Evolutionary conservation across 805 yeast genomes (phyloP), one percentile per base, ranked within the genome.

Genomic region (Starmerella floricola): DNA sequence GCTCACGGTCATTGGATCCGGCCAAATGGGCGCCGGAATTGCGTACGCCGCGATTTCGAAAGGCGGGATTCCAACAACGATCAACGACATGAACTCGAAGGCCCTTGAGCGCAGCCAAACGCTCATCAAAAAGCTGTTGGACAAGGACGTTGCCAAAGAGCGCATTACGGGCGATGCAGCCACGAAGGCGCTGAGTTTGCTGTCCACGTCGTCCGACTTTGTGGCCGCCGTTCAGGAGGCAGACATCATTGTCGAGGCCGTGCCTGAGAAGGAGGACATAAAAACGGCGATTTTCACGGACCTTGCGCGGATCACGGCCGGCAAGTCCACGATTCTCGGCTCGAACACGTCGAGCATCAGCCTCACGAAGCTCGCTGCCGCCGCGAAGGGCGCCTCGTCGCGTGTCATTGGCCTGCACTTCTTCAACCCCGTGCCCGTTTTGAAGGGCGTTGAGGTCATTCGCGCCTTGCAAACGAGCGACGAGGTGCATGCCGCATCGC

Each of bases 371-470:
- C 62, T 65, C 31, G 69, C 70, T 8, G 67, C 69, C 23, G 62
- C 66, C 13, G 70, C 70, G 6, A 54, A 48, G 31, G 62, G 63
- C 10, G 66, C 67, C 16, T 69, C 63, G 44, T 40, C 42, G 40
- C 56, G 70, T 6, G 70, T 66, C 16, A 57, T 65, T 26, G 64
- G 67, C 21, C 59, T 64, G 23, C 69, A 65, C 49, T 66, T 65
- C 50, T 65, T 65, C 69, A 65, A 66, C 54, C 69, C 69, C 13
- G 69, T 65, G 28, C 69, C 70, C 2, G 69, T 66, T 17, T 67
- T 64, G 53, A 58, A 55, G 21, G 69, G 70, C 24, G 69, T 62
- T 12, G 69, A 65, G 55, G 55, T 65, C 44, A 65, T 65, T 43
- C 46, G 56, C 4, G 69, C 68, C 12, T 49, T 65, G 38, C 70